Base-by-base conservation (phyloP, 345 rosid species). In the Fremontodendron californicum region DNA sequence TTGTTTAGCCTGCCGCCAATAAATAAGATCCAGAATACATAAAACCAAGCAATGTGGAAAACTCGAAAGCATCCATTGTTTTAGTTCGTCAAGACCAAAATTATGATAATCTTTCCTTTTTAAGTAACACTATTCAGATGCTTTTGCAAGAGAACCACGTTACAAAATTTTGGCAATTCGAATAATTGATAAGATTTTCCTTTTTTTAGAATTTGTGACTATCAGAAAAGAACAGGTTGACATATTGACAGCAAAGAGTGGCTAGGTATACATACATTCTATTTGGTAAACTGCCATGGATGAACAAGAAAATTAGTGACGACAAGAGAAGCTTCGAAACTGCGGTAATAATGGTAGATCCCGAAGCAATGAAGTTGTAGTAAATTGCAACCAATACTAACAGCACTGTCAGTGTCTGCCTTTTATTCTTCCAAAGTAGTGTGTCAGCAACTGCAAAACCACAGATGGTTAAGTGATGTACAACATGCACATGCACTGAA, bases 391-490 rank as follows among this genome's bases (percentile, higher is more conserved):
- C 77, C 80, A 93, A 80, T 80, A 87, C 81, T 74, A 88, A 73
- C 82, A 92, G 72, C 42, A 85, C 78, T 0, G 60, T 76, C 78
- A 96, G 73, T 18, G 93, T 87, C 82, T 77, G 84, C 89, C 83
- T 90, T 74, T 82, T 87, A 78, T 93, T 92, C 91, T 86, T 93
- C 99, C 96, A 96, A 33, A 93, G 96, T 74, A 96, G 87, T 16
- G 85, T 89, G 79, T 91, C 91, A 61, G 98, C 97, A 88, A 91
- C 99, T 96, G 96, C 84, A 87, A 83, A 79, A 72, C 75, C 57
- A 73, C 15, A 18, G n/a, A 75, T 31, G 62, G 65, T 49, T 60
- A 68, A 69, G 29, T 25, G 69, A 75, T 29, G 19, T 33, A 40
- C 37, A 13, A 7, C 48, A 61, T n/a, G 71, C 58, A 31, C 21